Conservation (phyloP, 257 asterid genomes). For the Salvia hispanica region DNA sequence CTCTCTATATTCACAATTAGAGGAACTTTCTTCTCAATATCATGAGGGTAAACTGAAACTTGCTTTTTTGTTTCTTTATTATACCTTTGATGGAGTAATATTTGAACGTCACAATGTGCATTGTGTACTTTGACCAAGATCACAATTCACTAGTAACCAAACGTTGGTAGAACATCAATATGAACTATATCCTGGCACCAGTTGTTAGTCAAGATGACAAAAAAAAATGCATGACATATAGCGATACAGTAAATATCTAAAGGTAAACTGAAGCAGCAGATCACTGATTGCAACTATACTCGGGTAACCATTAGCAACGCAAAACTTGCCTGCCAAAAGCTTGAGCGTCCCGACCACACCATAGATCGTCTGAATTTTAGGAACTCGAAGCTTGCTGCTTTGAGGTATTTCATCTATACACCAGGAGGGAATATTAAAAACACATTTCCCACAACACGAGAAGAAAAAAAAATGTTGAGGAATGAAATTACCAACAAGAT, state of each 20-base stretch:
- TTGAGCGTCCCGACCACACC: slow-evolving; percentile 88
- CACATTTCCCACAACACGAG: not conserved
- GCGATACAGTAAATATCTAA: not conserved
- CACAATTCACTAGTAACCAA: slow-evolving; percentile 6
- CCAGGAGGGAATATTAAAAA: slow-evolving; percentile 13
- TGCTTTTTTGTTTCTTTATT: slow-evolving; percentile 1
- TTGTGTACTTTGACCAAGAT: not conserved
- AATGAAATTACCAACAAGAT: slow-evolving; percentile 48
- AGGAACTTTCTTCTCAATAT: not conserved
- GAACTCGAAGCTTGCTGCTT: slow-evolving; percentile 73
- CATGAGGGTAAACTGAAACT: slow-evolving; percentile 10
- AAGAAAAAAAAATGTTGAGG: not conserved
- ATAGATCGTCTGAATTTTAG: slow-evolving; percentile 73
- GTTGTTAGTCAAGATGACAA: slow-evolving; percentile 16
- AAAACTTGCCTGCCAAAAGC: slow-evolving; percentile 78
- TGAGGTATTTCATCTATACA: slow-evolving; percentile 73
- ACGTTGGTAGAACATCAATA: not conserved
- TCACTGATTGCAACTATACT: slow-evolving; percentile 1
- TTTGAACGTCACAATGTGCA: not conserved
- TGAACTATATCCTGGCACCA: slow-evolving; percentile 13
- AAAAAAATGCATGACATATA: not conserved
- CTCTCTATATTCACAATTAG: not conserved
- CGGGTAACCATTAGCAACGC: slow-evolving; percentile 3
- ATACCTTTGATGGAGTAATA: slow-evolving; percentile 13
- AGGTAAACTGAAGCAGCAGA: slow-evolving; percentile 14